Base-by-base conservation (phyloP, 495 filamentous ascomycete species). In the Astrothelium macrocarpum region DNA sequence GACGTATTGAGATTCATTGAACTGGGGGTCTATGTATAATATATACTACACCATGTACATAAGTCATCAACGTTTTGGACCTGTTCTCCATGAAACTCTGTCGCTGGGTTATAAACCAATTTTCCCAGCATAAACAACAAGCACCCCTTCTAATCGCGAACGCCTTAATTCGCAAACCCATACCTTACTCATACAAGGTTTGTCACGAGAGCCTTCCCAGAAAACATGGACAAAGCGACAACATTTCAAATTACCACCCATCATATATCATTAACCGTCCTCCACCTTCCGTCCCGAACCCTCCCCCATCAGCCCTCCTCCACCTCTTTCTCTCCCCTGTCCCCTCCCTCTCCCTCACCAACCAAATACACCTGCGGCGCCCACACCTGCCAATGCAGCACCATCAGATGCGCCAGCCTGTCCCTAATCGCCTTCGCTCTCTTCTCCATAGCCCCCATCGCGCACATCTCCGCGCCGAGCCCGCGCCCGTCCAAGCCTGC, bases 381-480 rank as follows among this genome's bases (percentile, higher is more conserved):
- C 91, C 91, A 96, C 2, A 95, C 86, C 59, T 87, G 80, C 91
- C 91, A 96, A 73, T 96, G 90, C 26, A 95, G 74, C 23, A 91
- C 80, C 10, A 85, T 84, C 46, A 96, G 82, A 67, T 95, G 91
- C 12, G 90, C 85, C 43, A 94, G 77, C 32, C 88, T 79, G 14
- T 80, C 80, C 46, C 73, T 76, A 32, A 82, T 77, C 4, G 75
- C 77, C 26, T 74, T 75, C 39, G 75, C 74, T n/a, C 79, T 16
- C 11, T 1, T 45, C 4, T 39, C 60, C 25, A 10, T 25, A n/a
- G 12, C 25, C 23, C 25, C 25, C 31, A 3, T 45, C 25, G 10
- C 39, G 5, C 59, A 10, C 1, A 16, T 23, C 32, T 10, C 39
- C 32, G 32, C 9, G 3, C 39, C 45, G 26, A 4, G 53, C 62